Conservation (phyloP, 352 stramenopile species). For the Pythium pyrilobum region DNA sequence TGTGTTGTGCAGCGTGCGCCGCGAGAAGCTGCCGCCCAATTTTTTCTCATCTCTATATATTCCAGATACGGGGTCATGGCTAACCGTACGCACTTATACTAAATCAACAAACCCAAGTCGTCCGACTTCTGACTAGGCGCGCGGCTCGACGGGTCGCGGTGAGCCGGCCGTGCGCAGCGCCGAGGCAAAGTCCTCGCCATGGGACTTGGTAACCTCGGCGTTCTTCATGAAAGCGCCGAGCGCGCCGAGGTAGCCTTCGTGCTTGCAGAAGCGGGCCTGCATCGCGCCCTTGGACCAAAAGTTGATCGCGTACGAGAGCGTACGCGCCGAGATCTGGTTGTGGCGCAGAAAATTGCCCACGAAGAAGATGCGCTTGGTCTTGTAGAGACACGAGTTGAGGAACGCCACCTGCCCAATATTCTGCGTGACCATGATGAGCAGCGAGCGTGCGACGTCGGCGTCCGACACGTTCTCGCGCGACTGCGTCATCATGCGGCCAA, state of each 20-base stretch:
- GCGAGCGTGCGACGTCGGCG: slow-evolving; percentile 93
- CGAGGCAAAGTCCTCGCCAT: slow-evolving; percentile 58
- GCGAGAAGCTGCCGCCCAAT: not conserved
- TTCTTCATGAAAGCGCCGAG: slow-evolving; percentile 96
- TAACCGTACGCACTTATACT: not conserved
- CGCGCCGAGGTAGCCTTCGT: slow-evolving; percentile 98
- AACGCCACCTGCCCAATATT: slow-evolving; percentile 98
- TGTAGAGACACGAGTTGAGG: slow-evolving; percentile 96
- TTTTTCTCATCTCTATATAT: not conserved
- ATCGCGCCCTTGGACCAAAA: slow-evolving; percentile 97
- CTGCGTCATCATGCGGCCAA: slow-evolving; percentile 88
- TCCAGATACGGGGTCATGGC: too few relatives aligned
- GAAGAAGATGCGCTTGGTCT: slow-evolving; percentile 96
- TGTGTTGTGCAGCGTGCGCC: too few relatives aligned
- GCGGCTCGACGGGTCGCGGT: not conserved
- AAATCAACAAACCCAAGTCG: too few relatives aligned
- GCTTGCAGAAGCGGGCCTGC: slow-evolving; percentile 92
- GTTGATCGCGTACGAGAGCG: slow-evolving; percentile 95
- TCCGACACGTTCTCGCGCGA: slow-evolving; percentile 79
- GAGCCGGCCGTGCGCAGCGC: slow-evolving; percentile 24
- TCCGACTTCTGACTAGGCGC: too few relatives aligned
- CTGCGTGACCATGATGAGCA: slow-evolving; percentile 99
- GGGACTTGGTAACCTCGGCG: slow-evolving; percentile 60
- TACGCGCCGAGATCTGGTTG: slow-evolving; percentile 93
- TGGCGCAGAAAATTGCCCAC: slow-evolving; percentile 97